Conservation (phyloP, 2,329 filamentous ascomycete species). For the Fusarium drepaniforme region DNA sequence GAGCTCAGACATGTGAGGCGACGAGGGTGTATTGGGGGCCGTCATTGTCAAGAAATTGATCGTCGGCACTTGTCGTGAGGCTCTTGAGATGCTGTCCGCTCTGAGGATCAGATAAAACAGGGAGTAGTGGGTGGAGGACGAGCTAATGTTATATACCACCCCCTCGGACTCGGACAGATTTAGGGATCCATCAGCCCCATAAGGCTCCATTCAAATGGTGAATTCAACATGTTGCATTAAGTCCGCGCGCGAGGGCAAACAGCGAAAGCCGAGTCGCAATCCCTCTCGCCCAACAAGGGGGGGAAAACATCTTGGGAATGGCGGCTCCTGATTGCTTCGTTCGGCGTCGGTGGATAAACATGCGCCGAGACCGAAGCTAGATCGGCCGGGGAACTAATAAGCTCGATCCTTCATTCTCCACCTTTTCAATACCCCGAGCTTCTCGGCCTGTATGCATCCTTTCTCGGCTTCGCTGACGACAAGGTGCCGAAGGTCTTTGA, state of each 20-base stretch:
- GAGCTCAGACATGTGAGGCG: conserved; percentile 22
- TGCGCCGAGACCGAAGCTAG: conserved; percentile 9
- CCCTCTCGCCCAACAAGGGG: too few relatives aligned
- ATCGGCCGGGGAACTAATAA: neutral
- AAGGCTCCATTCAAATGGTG: neutral
- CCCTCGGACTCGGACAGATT: neutral
- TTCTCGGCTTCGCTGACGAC: neutral
- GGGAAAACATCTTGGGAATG: neutral
- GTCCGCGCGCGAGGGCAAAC: conserved; percentile 20
- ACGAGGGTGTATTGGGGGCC: conserved; percentile 5
- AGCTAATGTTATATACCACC: conserved; percentile 11
- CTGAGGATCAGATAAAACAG: conserved; percentile 18
- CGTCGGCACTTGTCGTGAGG: neutral
- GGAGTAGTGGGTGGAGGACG: conserved; percentile 1
- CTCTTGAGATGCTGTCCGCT: neutral
- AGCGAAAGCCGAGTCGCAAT: neutral
- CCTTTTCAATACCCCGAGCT: conserved; percentile 9
- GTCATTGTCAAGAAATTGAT: conserved; percentile 1
- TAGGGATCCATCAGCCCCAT: conserved; percentile 3
- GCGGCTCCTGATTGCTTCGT: conserved; percentile 10
- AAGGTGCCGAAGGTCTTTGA: conserved; percentile 11
- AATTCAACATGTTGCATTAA: neutral
- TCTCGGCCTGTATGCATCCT: neutral
- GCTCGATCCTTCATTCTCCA: neutral
- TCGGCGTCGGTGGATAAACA: neutral